These are phyloP conservation scores for Dothideomycetes sp. DNA, from an alignment of 2,329 filamentous ascomycete species.

Conservation along the genomic window DNA sequence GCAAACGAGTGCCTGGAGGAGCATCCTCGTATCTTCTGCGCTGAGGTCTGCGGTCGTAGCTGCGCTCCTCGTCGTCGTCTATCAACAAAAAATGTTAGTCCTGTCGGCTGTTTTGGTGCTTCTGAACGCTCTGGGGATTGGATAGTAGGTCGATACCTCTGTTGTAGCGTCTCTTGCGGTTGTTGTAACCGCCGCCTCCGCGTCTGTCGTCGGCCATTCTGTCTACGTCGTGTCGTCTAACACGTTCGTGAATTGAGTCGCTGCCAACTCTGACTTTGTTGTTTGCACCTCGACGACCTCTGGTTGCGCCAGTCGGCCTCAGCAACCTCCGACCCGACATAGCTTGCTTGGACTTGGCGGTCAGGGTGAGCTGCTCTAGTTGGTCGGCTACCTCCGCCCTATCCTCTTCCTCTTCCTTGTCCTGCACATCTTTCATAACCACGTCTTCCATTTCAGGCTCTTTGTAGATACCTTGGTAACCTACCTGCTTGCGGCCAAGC, in stretches of 20 bases:
- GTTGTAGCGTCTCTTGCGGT: slow-evolving; percentile 63
- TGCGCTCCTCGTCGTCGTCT: slow-evolving; percentile 73
- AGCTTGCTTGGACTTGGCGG: too few relatives aligned
- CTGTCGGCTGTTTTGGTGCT: too few relatives aligned
- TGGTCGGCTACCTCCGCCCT: neutral
- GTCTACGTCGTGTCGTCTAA: neutral
- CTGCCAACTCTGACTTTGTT: neutral
- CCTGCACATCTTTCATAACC: neutral
- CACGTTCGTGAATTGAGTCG: slow-evolving; percentile 3
- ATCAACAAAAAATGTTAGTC: slow-evolving; percentile 11
- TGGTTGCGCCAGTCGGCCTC: neutral
- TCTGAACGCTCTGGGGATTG: neutral
- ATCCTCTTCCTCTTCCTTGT: neutral
- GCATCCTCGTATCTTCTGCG: slow-evolving; percentile 68
- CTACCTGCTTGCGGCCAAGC: too few relatives aligned
- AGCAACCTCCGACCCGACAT: neutral
- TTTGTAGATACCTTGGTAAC: neutral
- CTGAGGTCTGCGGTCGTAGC: slow-evolving; percentile 63
- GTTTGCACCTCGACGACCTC: neutral
- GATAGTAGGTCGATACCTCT: slow-evolving; percentile 49
- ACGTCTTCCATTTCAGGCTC: slow-evolving; percentile 8
- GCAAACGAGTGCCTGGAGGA: slow-evolving; percentile 53
- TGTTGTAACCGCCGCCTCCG: slow-evolving; percentile 39
- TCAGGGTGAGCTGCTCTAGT: slow-evolving; percentile 3
- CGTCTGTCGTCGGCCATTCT: slow-evolving; percentile 25